Percentiles rank a stretch among this genome's conserved stretches.
Evolutionary conservation across 352 stramenopile genomes (phyloP).

Genomic region (Blastocystis hominis): DNA sequence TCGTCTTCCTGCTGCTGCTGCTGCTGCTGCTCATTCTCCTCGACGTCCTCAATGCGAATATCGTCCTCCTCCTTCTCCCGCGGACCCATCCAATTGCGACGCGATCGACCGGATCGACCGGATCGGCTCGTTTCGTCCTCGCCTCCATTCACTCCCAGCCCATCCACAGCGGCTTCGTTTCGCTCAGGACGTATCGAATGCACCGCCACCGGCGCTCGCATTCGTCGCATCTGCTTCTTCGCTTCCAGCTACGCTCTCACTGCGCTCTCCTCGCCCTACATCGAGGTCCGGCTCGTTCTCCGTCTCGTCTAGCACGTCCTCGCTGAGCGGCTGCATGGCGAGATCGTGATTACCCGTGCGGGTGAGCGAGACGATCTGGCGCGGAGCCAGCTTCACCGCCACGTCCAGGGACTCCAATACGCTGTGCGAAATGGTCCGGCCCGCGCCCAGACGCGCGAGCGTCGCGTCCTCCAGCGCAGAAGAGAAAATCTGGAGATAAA

Average conservation of each 20-base stretch:
- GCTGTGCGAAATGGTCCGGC: background rate
- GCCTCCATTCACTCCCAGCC: no score
- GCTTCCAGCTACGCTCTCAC: background rate
- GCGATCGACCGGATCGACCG: no score
- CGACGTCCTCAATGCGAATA: background rate
- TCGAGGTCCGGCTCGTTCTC: background rate
- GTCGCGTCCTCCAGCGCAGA: background rate
- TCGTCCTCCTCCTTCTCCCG: no score
- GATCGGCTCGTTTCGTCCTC: no score
- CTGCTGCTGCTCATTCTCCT: background rate
- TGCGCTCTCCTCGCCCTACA: background rate
- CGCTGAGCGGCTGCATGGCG: background rate
- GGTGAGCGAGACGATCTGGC: background rate
- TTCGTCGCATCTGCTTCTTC: background rate
- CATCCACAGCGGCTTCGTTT: background rate
- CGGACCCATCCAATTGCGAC: no score
- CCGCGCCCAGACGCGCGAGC: background rate
- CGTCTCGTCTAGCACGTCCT: background rate
- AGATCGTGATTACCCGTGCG: background rate
- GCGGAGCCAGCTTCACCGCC: background rate
- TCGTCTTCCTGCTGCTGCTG: background rate
- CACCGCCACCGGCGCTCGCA: background rate
- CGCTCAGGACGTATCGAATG: background rate
- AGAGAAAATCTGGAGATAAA: background rate
- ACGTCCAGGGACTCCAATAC: conserved; percentile 3